A percentile compares a stretch with the other conserved stretches of the same genome.
These are phyloP conservation scores for Annulohypoxylon maeteangense DNA, from an alignment of 495 filamentous ascomycete genomes.

Conservation along the genomic window DNA sequence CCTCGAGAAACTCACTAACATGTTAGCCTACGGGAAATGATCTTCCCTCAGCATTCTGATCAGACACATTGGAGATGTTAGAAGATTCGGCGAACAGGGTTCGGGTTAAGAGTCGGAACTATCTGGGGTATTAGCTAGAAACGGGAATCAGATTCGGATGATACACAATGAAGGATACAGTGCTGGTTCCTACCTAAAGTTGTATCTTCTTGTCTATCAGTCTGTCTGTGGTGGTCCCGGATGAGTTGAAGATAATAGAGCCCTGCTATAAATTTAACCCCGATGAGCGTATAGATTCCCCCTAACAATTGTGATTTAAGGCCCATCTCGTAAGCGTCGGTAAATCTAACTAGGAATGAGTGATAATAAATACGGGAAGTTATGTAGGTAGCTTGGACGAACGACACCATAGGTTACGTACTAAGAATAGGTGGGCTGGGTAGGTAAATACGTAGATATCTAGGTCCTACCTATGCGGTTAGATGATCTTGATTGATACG, in stretches of 20 bases:
- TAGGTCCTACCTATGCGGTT: no score
- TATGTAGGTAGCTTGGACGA: no score
- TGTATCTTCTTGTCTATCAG: background rate
- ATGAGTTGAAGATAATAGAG: background rate
- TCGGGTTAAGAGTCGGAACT: background rate
- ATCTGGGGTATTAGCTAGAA: background rate
- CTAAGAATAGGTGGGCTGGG: no score
- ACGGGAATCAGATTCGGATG: background rate
- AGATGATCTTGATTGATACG: background rate
- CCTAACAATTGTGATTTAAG: no score
- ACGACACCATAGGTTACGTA: no score
- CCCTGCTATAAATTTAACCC: background rate
- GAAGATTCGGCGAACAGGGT: background rate
- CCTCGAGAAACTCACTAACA: background rate
- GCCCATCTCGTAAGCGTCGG: background rate
- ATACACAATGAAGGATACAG: background rate
- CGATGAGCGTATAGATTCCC: background rate
- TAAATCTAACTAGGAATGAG: no score
- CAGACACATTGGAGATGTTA: background rate
- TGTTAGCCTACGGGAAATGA: slow-evolving; percentile 19
- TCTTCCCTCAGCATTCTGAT: background rate
- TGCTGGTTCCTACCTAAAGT: no score
- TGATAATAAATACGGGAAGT: no score
- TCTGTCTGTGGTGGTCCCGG: background rate
- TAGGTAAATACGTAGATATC: no score